Conservation (phyloP, 2,329 filamentous ascomycete genomes). For the Metarhizium album region DNA sequence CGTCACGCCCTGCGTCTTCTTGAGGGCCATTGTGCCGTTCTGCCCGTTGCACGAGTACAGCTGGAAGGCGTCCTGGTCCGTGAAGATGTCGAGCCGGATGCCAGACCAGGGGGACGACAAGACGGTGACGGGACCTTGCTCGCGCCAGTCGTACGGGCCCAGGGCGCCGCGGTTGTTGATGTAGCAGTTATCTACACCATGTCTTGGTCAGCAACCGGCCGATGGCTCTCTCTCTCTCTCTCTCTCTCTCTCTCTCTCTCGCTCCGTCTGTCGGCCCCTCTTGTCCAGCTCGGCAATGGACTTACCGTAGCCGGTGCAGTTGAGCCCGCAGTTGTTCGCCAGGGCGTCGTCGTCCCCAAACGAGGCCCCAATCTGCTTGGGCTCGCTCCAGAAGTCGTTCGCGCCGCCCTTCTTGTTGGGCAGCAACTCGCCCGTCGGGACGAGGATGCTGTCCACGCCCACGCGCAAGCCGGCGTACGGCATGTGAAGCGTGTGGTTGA, state of each 20-base stretch:
- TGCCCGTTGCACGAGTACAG: slow-evolving; percentile 74
- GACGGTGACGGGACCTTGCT: slow-evolving; percentile 47
- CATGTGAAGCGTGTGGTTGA: slow-evolving; percentile 64
- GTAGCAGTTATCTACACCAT: slow-evolving; percentile 50
- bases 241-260: too few relatives aligned
- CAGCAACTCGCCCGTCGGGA: slow-evolving; percentile 68
- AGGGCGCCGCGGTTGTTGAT: slow-evolving; percentile 51
- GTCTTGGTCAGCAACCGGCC: too few relatives aligned
- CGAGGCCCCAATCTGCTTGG: slow-evolving; percentile 69
- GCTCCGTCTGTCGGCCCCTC: too few relatives aligned
- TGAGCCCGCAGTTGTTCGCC: slow-evolving; percentile 63
- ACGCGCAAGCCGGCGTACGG: slow-evolving; percentile 63
- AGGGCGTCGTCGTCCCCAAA: slow-evolving; percentile 52
- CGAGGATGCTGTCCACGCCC: slow-evolving; percentile 57
- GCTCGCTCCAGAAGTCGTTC: slow-evolving; percentile 72
- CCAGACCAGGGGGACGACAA: slow-evolving; percentile 67
- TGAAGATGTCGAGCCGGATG: slow-evolving; percentile 70
- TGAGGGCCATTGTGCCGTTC: slow-evolving; percentile 60
- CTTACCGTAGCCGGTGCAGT: slow-evolving; percentile 77
- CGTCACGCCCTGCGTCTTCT: slow-evolving; percentile 56
- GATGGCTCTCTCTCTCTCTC: too few relatives aligned
- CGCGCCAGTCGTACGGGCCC: slow-evolving; percentile 53
- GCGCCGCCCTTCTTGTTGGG: slow-evolving; percentile 55
- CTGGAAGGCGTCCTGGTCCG: slow-evolving; percentile 80
- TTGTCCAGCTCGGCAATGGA: not conserved